Percentiles rank a stretch among this genome's conserved stretches.
phyloP scores from a whole-genome alignment of 2,329 filamentous ascomycete species.

The Fusarium veterinarium region DNA sequence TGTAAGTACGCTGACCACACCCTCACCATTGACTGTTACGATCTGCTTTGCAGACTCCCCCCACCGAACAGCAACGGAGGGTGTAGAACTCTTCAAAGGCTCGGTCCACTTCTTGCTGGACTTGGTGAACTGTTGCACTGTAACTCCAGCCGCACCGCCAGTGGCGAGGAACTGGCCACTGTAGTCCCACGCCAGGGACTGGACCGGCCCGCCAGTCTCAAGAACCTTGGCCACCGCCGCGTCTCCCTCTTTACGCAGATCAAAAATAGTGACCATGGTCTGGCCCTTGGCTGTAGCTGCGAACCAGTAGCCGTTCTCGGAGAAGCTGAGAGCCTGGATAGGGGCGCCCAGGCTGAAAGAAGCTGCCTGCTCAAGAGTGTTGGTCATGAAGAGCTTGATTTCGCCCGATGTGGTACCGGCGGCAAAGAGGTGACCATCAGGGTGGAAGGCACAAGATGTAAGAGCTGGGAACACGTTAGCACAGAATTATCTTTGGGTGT shows the following conservation, averaged over 20 bases:
- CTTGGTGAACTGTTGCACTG: conserved; percentile 92
- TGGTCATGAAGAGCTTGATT: conserved; percentile 90
- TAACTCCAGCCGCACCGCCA: conserved; percentile 81
- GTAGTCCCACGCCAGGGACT: conserved; percentile 89
- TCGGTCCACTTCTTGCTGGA: conserved; percentile 89
- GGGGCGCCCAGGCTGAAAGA: conserved; percentile 77
- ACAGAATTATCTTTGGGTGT: neutral
- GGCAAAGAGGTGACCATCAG: conserved; percentile 94
- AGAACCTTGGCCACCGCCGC: conserved; percentile 84
- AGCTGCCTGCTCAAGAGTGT: conserved; percentile 79
- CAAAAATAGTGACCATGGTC: conserved; percentile 85
- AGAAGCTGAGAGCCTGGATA: conserved; percentile 83
- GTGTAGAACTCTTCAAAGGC: conserved; percentile 79
- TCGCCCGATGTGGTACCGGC: conserved; percentile 83
- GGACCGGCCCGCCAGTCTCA: conserved; percentile 82
- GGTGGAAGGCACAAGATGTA: conserved; percentile 87
- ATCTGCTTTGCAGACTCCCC: conserved; percentile 79
- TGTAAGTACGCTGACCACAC: conserved; percentile 77
- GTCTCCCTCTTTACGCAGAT: conserved; percentile 90
- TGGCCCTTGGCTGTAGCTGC: conserved; percentile 84
- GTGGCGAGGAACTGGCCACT: conserved; percentile 92
- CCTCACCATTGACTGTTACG: conserved; percentile 79
- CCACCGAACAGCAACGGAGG: conserved; percentile 81
- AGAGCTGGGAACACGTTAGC: conserved; percentile 64
- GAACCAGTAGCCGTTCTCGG: conserved; percentile 97